Evolutionary conservation across 345 rosid species (phyloP).

Genomic region (Jatropha curcas): DNA sequence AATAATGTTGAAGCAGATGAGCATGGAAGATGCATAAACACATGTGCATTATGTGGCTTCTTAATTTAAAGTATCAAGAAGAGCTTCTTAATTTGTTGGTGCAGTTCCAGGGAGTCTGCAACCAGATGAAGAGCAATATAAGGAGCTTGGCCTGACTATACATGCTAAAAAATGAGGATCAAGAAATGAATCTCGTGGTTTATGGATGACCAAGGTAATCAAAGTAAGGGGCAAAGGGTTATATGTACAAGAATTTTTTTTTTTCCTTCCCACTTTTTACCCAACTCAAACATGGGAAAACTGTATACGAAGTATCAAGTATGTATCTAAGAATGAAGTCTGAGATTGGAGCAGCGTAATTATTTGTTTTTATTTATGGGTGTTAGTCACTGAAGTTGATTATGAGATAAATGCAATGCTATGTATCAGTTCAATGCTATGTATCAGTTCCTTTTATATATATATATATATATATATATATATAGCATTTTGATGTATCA

Average conservation of each 20-base stretch:
- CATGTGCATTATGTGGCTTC: slow-evolving; percentile 63
- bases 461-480: no score
- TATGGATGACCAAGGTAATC: not conserved
- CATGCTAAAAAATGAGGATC: slow-evolving; percentile 24
- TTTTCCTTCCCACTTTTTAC: not conserved
- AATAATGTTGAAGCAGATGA: no score
- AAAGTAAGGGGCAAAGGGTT: not conserved
- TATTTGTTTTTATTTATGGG: no score
- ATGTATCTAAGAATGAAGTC: no score
- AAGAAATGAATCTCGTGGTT: slow-evolving; percentile 14
- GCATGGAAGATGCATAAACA: slow-evolving; percentile 71
- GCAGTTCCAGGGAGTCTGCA: slow-evolving; percentile 79
- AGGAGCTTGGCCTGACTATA: slow-evolving; percentile 70
- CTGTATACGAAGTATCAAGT: not conserved
- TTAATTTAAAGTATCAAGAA: slow-evolving; percentile 70
- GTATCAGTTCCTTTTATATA: no score
- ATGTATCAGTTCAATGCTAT: no score
- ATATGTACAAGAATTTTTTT: not conserved
- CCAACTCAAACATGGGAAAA: not conserved
- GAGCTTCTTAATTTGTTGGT: slow-evolving; percentile 78
- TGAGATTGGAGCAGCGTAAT: no score
- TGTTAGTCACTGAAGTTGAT: no score
- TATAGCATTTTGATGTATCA: no score
- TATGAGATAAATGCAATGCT: no score
- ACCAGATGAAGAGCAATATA: slow-evolving; percentile 73